phyloP scores from a whole-genome alignment of 2,329 filamentous ascomycete species.

The Talaromyces pinophilus region DNA sequence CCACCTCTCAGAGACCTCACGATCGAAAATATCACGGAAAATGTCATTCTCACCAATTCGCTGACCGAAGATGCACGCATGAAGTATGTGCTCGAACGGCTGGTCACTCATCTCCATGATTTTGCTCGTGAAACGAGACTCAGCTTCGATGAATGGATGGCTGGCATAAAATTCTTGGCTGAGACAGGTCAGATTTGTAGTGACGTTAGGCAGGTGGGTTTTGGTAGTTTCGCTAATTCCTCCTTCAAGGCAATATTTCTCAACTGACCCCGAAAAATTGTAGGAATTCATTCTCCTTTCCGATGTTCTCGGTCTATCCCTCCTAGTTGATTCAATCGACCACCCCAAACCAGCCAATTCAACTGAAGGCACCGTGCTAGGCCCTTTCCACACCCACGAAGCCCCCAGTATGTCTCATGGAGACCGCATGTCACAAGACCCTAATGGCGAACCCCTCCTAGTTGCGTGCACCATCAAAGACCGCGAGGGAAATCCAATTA shows the following conservation, averaged over 20 bases:
- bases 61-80: slow-evolving; percentile 65
- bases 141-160: slow-evolving; percentile 77
- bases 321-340: slow-evolving; percentile 79
- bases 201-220: slow-evolving; percentile 65
- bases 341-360: slow-evolving; percentile 71
- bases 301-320: slow-evolving; percentile 75
- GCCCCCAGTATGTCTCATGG: slow-evolving; percentile 12
- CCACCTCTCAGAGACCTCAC: slow-evolving; percentile 66
- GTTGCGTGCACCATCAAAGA: slow-evolving; percentile 73
- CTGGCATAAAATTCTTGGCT: slow-evolving; percentile 70
- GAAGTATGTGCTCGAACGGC: slow-evolving; percentile 71
- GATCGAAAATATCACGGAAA: slow-evolving; percentile 77
- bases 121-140: slow-evolving; percentile 78
- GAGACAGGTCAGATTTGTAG: slow-evolving; percentile 71
- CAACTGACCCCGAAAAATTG: slow-evolving; percentile 26
- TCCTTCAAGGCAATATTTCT: not conserved
- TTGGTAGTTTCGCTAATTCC: too few species aligned
- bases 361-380: slow-evolving; percentile 79
- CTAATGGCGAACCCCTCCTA: slow-evolving; percentile 66
- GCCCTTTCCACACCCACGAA: slow-evolving; percentile 50
- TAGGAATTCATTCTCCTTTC: slow-evolving; percentile 21
- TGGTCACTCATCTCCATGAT: slow-evolving; percentile 77
- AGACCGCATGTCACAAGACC: slow-evolving; percentile 46
- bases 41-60: slow-evolving; percentile 73
- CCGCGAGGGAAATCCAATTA: slow-evolving; percentile 62